These are phyloP conservation scores for Pythium inflatum DNA, from an alignment of 352 stramenopile genomes.

Conservation along the genomic window DNA sequence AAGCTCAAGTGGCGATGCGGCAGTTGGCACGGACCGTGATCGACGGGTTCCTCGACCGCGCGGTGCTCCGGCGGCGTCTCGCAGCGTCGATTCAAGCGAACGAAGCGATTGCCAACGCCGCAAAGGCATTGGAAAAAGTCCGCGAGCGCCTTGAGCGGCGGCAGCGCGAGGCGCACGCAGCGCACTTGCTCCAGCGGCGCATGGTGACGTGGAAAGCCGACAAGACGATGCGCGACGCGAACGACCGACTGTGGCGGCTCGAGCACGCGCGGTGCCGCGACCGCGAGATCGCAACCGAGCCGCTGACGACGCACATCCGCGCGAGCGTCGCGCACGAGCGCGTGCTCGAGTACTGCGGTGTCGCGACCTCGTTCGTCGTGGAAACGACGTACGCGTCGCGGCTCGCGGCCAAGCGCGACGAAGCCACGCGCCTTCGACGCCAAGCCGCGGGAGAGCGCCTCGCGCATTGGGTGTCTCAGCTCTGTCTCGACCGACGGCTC, in stretches of 20 bases:
- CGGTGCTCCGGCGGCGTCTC: slow-evolving; percentile 20
- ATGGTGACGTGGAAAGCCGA: slow-evolving; percentile 28
- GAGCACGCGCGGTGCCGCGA: slow-evolving; percentile 9
- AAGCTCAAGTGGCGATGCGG: neutral
- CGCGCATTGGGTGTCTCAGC: slow-evolving; percentile 35
- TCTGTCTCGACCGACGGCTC: slow-evolving; percentile 30
- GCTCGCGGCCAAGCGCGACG: slow-evolving; percentile 39
- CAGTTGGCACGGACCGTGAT: slow-evolving; percentile 11
- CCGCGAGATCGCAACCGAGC: neutral
- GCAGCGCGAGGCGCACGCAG: slow-evolving; percentile 3
- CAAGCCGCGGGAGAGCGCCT: slow-evolving; percentile 34
- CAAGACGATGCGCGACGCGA: slow-evolving; percentile 1
- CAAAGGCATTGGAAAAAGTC: neutral
- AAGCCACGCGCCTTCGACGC: slow-evolving; percentile 41
- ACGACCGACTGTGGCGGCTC: neutral
- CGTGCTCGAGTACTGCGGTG: slow-evolving; percentile 5
- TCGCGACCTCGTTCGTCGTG: slow-evolving; percentile 13
- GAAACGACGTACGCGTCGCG: slow-evolving; percentile 25
- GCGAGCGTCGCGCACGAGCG: neutral
- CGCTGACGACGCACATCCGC: neutral
- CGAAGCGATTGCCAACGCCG: slow-evolving; percentile 6
- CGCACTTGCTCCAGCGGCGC: slow-evolving; percentile 6
- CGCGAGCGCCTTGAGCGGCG: slow-evolving; percentile 11
- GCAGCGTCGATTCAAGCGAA: neutral
- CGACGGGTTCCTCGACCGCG: slow-evolving; percentile 23